These are phyloP conservation scores for Rhizoctonia solani DNA, from an alignment of 1,284 basidiomycete species.

Conservation along the genomic window DNA sequence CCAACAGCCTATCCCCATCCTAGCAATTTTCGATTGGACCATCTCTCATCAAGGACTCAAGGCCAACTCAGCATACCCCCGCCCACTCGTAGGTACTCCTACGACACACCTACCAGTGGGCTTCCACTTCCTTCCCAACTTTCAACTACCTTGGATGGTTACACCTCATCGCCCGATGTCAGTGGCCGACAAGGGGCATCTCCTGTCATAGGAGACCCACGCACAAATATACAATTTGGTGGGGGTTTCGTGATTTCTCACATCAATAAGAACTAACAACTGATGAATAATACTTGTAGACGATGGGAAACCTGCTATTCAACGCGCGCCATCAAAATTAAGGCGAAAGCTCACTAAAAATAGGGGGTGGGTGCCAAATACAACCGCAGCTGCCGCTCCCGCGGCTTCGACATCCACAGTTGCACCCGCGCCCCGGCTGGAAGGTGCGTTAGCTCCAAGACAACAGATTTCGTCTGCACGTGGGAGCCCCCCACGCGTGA, in stretches of 20 bases:
- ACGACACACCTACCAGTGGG: conserved; percentile 1
- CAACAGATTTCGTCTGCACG: too few relatives aligned
- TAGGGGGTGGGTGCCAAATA: background rate
- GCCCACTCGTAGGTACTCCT: background rate
- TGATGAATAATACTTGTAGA: too few relatives aligned
- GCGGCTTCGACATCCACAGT: background rate
- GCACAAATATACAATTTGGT: too few relatives aligned
- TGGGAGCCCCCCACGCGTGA: too few relatives aligned
- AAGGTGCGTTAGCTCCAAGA: background rate
- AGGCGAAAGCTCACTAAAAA: conserved; percentile 17
- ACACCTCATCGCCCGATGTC: background rate
- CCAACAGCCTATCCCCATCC: background rate
- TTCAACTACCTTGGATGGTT: background rate
- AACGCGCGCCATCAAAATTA: conserved; percentile 4
- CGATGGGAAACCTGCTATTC: background rate
- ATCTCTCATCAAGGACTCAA: background rate
- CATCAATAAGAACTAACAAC: too few relatives aligned
- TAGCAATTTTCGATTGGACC: background rate
- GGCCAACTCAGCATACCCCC: background rate
- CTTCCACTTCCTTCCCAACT: background rate
- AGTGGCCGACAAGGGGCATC: background rate
- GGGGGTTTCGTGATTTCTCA: too few relatives aligned
- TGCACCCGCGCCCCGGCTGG: background rate
- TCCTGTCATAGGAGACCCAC: background rate
- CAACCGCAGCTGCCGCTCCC: background rate